Evolutionary conservation across 75 land plant species (phyloP).

Genomic region (Cryptomeria japonica): DNA sequence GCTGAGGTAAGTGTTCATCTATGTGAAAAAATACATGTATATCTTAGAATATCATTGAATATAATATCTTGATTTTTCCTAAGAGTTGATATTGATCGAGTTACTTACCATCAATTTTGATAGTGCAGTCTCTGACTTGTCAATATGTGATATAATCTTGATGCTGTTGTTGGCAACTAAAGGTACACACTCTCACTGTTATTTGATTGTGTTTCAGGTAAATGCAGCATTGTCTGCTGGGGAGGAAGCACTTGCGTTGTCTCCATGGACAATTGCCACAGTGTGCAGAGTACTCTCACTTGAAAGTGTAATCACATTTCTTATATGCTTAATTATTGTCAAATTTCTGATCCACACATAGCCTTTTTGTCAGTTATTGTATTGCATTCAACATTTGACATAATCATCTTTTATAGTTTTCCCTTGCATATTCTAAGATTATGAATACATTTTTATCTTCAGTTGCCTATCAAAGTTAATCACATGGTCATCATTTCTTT

Average conservation of each 20-base stretch:
- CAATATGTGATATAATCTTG: background rate
- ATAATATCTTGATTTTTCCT: background rate
- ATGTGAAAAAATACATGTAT: background rate
- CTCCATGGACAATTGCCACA: constrained; percentile 89
- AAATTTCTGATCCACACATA: background rate
- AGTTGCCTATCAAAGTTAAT: background rate
- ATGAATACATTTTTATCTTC: background rate
- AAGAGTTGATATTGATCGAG: background rate
- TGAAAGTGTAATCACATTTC: constrained; percentile 68
- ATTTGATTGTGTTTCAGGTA: constrained; percentile 32
- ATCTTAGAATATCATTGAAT: background rate
- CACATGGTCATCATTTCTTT: background rate
- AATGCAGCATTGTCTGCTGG: constrained; percentile 69
- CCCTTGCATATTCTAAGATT: background rate
- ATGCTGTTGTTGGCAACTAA: background rate
- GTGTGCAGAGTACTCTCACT: constrained; percentile 86
- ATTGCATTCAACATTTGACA: background rate
- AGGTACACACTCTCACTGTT: background rate
- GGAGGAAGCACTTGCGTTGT: constrained; percentile 84
- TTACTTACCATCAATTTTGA: background rate
- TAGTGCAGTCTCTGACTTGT: background rate
- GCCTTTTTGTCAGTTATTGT: background rate
- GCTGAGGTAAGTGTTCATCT: constrained; percentile 50
- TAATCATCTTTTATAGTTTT: background rate
- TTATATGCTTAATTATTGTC: background rate